Evolutionary conservation across 192 early-diverging fungal genomes (phyloP), one percentile per base, ranked within the genome.

Genomic region (Spizellomyces punctatus): DNA sequence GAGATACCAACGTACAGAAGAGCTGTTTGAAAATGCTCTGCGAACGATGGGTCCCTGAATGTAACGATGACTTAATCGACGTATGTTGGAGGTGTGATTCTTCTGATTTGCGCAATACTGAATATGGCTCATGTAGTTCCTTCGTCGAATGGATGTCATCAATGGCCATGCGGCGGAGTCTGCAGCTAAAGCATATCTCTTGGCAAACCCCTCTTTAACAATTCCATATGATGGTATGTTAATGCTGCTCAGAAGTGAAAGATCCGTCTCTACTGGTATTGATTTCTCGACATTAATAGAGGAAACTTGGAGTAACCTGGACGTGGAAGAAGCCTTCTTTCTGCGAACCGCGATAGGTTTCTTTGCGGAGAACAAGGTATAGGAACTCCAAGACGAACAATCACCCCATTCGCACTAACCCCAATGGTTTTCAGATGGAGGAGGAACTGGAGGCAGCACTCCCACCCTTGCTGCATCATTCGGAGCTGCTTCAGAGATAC

Each of bases 1-100:
- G 88, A 64, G 92, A 96, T 48, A 67, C 83, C 10, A 75, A 83
- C 36, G 94, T 96, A n/a, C 83, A 88, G 60, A 89, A 90, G 45
- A 91, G 91, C 8, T 87, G 87, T 36, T 81, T 87, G 45, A 84
- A 84, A 44, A 86, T 94, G 86, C 75, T 75, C 47, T 69, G 66
- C 55, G 76, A 75, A 9, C 21, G 46, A 10, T 78, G 76, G 72
- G 22, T 75, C 6, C 47, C 60, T 16, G 43, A 78, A 36, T 54
- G 63, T 45, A 58, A 60, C 21, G 52, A 74, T 22, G 27, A 69
- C 3, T 8, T 69, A 36, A 17, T 67, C 36, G 36, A 22, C 19
- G 61, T 72, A n/a, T 0, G 54, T 46, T 1, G 8, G n/a, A 22
- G n/a, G 12, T 50, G 17, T 36, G 19, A 8, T 71, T 71, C 65